These are phyloP conservation scores for Fusarium coffeatum DNA, from an alignment of 2,329 filamentous ascomycete genomes.

Conservation along the genomic window DNA sequence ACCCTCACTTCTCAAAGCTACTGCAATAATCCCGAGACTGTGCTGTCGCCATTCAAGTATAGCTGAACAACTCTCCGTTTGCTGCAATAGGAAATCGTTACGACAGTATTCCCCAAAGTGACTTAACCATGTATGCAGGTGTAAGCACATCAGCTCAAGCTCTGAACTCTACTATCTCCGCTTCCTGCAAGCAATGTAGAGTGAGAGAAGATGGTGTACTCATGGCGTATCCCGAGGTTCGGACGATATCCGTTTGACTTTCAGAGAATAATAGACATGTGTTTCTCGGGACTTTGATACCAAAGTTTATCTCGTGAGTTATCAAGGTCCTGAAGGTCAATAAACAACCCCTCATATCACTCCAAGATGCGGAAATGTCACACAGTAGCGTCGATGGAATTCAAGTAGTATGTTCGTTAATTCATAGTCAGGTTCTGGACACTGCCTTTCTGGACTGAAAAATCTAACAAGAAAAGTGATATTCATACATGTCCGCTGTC, in stretches of 20 bases:
- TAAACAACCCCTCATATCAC: neutral
- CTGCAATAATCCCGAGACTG: neutral
- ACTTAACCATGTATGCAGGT: slow-evolving; percentile 12
- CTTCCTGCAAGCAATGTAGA: neutral
- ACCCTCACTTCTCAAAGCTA: neutral
- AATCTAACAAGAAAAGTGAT: slow-evolving; percentile 24
- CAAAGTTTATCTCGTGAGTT: too few relatives aligned
- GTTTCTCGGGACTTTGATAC: neutral
- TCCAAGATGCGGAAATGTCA: neutral
- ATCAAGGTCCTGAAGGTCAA: neutral
- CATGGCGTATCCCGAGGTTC: slow-evolving; percentile 34
- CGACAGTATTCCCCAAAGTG: neutral
- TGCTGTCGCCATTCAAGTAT: neutral
- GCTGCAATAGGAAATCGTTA: slow-evolving; percentile 28
- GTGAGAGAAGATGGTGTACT: slow-evolving; percentile 28
- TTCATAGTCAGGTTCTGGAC: slow-evolving; percentile 20
- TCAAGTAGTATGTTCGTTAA: slow-evolving; percentile 27
- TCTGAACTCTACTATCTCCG: slow-evolving; percentile 5
- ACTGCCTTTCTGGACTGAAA: slow-evolving; percentile 1
- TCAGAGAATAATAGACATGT: slow-evolving; percentile 21
- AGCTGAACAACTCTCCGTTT: slow-evolving; percentile 4
- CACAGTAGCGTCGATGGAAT: too few relatives aligned
- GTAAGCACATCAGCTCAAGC: slow-evolving; percentile 2
- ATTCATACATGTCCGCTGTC: slow-evolving; percentile 19
- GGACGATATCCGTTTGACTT: neutral